Evolutionary conservation across 1,139 yeast species (phyloP), one percentile per base, ranked within the genome.

Genomic region (Taiozyma sp.): DNA sequence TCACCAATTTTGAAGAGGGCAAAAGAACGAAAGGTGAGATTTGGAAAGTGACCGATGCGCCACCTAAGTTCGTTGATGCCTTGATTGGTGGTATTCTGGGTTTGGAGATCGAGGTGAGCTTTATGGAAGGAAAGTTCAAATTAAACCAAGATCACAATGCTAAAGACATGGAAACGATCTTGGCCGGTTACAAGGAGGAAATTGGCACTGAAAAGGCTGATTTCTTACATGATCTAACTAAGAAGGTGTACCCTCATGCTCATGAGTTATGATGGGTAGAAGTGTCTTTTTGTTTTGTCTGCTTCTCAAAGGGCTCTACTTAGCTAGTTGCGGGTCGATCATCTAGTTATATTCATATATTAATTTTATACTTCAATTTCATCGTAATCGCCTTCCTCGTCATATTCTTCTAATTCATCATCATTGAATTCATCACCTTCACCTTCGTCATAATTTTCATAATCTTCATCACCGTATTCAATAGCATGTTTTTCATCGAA

Each of bases 11-110:
- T 57, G 74, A 77, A 56, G 88, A 83, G 60, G 59, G 62, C 1
- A 62, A 62, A 46, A 68, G 76, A 53, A 56, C 62, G 1, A 54
- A 48, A 26, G 70, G 66, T 14, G 64, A 68, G 24, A 24, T 40
- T 10, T 84, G 89, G 89, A 71, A 69, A 50, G 78, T 83, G 3
- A 59, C 67, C 19, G 87, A 83, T 46, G 83, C 89, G 0, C 87
- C 87, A 0, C 80, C 72, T 49, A 64, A 62, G 4, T 81, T 79
- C 54, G 52, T 77, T 42, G 70, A 69, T 34, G 54, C 70, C 7
- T 62, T 74, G 69, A 73, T 77, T 55, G 81, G 77, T 59, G 77
- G 77, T n/a, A 82, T 83, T 49, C 76, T 74, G 37, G 89, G 89
- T 0, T 64, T 84, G 39, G 77, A 79, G 59, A 75, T 84, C 49